Percentiles rank a stretch among this genome's conserved stretches.
phyloP scores from a whole-genome alignment of 75 land plant genomes.

The Selaginella tamariscina region DNA sequence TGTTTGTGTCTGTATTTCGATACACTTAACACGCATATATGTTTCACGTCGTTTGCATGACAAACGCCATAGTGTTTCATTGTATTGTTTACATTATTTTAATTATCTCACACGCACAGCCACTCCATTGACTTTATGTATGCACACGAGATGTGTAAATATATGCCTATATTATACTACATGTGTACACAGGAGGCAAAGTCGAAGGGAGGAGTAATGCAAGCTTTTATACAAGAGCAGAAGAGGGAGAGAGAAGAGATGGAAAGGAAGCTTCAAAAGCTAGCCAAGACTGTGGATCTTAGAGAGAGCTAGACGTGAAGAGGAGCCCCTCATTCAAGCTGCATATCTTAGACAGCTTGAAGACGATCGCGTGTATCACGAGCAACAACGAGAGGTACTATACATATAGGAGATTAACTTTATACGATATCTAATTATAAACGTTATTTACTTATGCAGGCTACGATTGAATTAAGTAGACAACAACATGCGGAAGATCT shows the following conservation, averaged over 20 bases:
- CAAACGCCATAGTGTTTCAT: no score
- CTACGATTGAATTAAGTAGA: slow-evolving; percentile 66
- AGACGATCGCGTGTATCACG: slow-evolving; percentile 65
- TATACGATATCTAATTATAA: background rate
- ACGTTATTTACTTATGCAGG: slow-evolving; percentile 30
- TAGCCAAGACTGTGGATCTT: slow-evolving; percentile 86
- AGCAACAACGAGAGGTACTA: slow-evolving; percentile 62
- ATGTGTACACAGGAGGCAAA: background rate
- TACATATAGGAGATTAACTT: no score
- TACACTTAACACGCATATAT: background rate
- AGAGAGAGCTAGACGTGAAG: slow-evolving; percentile 96
- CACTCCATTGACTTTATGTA: no score
- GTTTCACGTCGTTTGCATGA: no score
- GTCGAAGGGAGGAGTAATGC: slow-evolving; percentile 63
- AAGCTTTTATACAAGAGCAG: slow-evolving; percentile 64
- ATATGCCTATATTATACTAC: no score
- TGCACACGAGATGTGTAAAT: no score
- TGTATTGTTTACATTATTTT: no score
- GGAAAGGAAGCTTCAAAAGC: slow-evolving; percentile 79
- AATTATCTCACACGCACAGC: no score
- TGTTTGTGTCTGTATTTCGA: background rate
- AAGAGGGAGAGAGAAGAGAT: slow-evolving; percentile 74
- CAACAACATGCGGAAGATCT: slow-evolving; percentile 77
- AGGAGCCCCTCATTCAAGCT: slow-evolving; percentile 71
- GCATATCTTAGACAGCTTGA: slow-evolving; percentile 48